A percentile compares a stretch with the other conserved stretches of the same genome.
Evolutionary conservation across 2,329 filamentous ascomycete genomes (phyloP).

Genomic region (Alternaria dauci): DNA sequence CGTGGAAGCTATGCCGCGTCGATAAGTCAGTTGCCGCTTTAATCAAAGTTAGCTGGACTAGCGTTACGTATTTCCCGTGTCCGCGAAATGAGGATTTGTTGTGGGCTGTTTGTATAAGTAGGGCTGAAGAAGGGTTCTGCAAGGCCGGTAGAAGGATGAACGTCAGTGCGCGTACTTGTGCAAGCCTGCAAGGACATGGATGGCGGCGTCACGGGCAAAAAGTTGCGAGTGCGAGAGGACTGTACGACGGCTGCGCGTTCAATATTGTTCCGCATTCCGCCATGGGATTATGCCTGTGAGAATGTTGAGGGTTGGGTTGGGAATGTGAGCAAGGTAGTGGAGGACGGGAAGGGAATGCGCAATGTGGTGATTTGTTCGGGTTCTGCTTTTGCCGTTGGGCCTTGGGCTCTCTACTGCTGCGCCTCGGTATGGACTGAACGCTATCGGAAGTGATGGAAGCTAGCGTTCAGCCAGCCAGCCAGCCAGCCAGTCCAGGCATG

Average conservation of each 20-base stretch:
- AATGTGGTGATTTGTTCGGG: conserved; percentile 8
- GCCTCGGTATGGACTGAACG: background rate
- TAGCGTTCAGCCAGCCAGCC: conserved; percentile 6
- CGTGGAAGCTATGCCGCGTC: conserved; percentile 37
- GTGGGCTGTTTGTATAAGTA: conserved; percentile 12
- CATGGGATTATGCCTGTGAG: background rate
- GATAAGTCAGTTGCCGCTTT: conserved; percentile 10
- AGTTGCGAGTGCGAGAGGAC: conserved; percentile 8
- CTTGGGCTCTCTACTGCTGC: background rate
- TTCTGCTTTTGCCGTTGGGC: conserved; percentile 16
- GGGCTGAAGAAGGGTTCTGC: conserved; percentile 28
- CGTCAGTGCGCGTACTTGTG: conserved; percentile 35
- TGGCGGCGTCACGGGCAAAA: conserved; percentile 21
- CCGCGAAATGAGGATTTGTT: conserved; percentile 20
- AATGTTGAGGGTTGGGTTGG: background rate
- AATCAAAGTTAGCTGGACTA: conserved; percentile 4
- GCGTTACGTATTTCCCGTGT: conserved; percentile 12
- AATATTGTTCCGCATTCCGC: conserved; percentile 2
- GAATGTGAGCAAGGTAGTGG: background rate
- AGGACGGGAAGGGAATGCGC: background rate
- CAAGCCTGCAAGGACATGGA: conserved; percentile 31
- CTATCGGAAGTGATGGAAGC: conserved; percentile 4
- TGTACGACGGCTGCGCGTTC: conserved; percentile 17
- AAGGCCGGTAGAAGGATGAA: conserved; percentile 27
- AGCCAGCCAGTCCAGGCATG: background rate